Evolutionary conservation across 2,329 filamentous ascomycete genomes (phyloP).

Genomic region (Saccharata proteae): DNA sequence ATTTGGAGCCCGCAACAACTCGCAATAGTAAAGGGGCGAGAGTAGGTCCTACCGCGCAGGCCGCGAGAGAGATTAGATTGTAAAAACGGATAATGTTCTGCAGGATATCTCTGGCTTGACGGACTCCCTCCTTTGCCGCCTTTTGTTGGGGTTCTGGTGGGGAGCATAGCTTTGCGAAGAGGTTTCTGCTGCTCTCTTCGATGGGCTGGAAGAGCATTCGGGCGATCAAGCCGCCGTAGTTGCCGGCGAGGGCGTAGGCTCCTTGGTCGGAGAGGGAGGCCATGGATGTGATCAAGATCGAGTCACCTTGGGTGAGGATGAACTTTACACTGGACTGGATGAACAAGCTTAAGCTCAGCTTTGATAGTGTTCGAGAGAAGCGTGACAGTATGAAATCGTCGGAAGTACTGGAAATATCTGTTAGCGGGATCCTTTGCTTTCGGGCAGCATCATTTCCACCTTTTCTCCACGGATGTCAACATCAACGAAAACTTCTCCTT

Average conservation of each 20-base stretch:
- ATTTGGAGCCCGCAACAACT: slow-evolving; percentile 64
- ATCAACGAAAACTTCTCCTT: slow-evolving; percentile 58
- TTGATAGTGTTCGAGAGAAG: slow-evolving; percentile 60
- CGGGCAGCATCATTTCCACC: slow-evolving; percentile 18
- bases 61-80: slow-evolving; percentile 55
- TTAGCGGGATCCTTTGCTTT: background rate
- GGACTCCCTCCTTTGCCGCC: slow-evolving; percentile 11
- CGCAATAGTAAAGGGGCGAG: slow-evolving; percentile 62
- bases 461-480: slow-evolving; percentile 29
- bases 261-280: slow-evolving; percentile 73
- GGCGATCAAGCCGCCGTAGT: slow-evolving; percentile 79
- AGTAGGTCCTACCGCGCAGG: slow-evolving; percentile 60
- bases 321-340: slow-evolving; percentile 86
- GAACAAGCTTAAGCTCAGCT: slow-evolving; percentile 70
- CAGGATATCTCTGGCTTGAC: slow-evolving; percentile 41
- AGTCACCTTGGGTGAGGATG: slow-evolving; percentile 86
- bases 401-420: slow-evolving; percentile 1
- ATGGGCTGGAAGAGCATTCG: slow-evolving; percentile 87
- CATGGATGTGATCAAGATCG: slow-evolving; percentile 69
- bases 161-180: slow-evolving; percentile 71
- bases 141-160: slow-evolving; percentile 15
- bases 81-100: slow-evolving; percentile 60
- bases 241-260: slow-evolving; percentile 83
- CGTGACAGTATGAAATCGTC: slow-evolving; percentile 12
- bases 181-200: slow-evolving; percentile 81